Evolutionary conservation across 116 monocot species (phyloP).

Genomic region (Trichopus zeylanicus): DNA sequence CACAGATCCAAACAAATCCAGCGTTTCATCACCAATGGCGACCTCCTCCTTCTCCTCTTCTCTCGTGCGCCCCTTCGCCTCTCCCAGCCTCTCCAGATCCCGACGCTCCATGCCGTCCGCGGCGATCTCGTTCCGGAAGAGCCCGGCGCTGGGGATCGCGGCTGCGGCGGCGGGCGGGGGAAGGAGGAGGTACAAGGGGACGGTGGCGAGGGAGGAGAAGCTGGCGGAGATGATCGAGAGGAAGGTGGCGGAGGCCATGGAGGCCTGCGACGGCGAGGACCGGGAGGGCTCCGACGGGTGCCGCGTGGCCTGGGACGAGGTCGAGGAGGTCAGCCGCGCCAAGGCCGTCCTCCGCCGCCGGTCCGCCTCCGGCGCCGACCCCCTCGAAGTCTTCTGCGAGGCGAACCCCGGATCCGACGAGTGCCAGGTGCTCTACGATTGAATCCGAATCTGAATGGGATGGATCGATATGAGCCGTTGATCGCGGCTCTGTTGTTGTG

Average conservation of each 20-base stretch:
- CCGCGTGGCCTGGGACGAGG: slow-evolving; percentile 91
- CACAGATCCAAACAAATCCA: no score
- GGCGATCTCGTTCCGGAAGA: not conserved
- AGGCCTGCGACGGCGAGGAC: slow-evolving; percentile 49
- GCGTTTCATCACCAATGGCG: not conserved
- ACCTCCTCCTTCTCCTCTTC: not conserved
- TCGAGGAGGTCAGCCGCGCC: slow-evolving; percentile 86
- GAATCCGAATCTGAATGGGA: not conserved
- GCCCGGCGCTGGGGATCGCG: not conserved
- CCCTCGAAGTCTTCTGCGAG: slow-evolving; percentile 61
- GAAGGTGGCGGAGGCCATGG: slow-evolving; percentile 76
- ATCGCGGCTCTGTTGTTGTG: no score
- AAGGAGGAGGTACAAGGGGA: slow-evolving; percentile 70
- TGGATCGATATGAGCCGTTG: no score
- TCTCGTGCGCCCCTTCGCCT: no score
- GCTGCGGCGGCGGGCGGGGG: slow-evolving; percentile 3
- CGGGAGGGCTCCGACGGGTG: slow-evolving; percentile 32
- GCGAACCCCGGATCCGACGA: slow-evolving; percentile 58
- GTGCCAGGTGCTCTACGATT: slow-evolving; percentile 16
- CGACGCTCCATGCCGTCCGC: not conserved
- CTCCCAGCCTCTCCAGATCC: no score
- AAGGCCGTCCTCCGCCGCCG: slow-evolving; percentile 56
- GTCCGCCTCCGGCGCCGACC: slow-evolving; percentile 31
- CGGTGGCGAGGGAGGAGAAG: slow-evolving; percentile 51
- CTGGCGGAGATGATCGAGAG: slow-evolving; percentile 69